Evolutionary conservation across 2,329 filamentous ascomycete species (phyloP).

Genomic region (Lachnum nothofagi): DNA sequence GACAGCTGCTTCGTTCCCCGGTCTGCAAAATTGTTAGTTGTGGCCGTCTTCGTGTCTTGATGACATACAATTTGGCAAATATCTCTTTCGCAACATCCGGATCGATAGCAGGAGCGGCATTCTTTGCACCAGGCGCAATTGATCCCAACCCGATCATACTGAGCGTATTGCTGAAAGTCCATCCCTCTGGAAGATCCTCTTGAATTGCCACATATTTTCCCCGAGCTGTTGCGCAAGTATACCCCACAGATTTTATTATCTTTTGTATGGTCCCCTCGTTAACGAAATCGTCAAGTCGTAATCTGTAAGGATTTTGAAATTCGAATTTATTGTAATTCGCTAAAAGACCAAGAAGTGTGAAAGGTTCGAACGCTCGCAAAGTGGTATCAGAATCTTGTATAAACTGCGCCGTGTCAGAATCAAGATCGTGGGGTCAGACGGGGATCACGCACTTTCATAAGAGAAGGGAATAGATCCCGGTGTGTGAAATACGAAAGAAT

Average conservation of each 20-base stretch:
- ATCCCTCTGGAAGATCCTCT: conserved; percentile 84
- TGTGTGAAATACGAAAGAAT: conserved; percentile 93
- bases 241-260: conserved; percentile 71
- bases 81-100: conserved; percentile 76
- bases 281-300: conserved; percentile 89
- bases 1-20: conserved; percentile 71
- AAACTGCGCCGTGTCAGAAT: conserved; percentile 48
- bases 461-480: conserved; percentile 83
- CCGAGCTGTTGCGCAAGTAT: conserved; percentile 62
- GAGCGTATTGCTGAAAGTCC: conserved; percentile 76
- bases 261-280: conserved; percentile 83
- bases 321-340: conserved; percentile 99
- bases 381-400: conserved; percentile 71
- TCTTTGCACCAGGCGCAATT: conserved; percentile 64
- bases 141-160: conserved; percentile 78
- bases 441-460: conserved; percentile 71
- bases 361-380: conserved; percentile 63
- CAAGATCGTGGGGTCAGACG: not conserved
- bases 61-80: conserved; percentile 69
- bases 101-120: conserved; percentile 58
- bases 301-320: conserved; percentile 91
- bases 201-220: conserved; percentile 78
- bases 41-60: not conserved
- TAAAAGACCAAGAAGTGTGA: conserved; percentile 77
- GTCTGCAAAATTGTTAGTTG: conserved; percentile 47